These are phyloP conservation scores for Phytopythium montanum DNA, from an alignment of 352 stramenopile species.

Conservation along the genomic window DNA sequence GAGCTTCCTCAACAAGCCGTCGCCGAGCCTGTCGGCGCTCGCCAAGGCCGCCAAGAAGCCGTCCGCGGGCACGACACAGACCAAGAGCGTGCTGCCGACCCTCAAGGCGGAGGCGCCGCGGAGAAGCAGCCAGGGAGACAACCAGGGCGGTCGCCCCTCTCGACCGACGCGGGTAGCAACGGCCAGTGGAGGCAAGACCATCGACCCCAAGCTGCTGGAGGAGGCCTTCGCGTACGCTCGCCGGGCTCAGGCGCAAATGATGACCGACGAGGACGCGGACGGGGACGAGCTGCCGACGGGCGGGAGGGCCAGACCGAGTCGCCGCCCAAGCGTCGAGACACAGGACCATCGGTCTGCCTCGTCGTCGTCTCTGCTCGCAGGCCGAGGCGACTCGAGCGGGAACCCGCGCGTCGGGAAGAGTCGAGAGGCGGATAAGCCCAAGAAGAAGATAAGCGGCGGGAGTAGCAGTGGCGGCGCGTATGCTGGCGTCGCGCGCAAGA, in stretches of 20 bases:
- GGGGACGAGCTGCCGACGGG: constrained; percentile 18
- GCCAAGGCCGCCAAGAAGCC: constrained; percentile 30
- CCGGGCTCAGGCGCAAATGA: constrained; percentile 36
- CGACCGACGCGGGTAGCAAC: constrained; percentile 16
- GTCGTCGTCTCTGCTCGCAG: neutral
- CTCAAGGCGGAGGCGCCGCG: constrained; percentile 24
- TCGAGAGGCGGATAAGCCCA: constrained; percentile 2
- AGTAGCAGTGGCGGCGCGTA: neutral
- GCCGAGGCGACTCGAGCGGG: neutral
- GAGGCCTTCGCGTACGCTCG: constrained; percentile 75
- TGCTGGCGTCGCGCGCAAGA: constrained; percentile 23
- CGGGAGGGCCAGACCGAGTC: neutral
- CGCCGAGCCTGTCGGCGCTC: constrained; percentile 44
- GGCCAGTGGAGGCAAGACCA: constrained; percentile 21
- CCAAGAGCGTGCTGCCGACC: constrained; percentile 34
- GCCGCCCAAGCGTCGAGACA: neutral
- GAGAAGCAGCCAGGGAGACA: constrained; percentile 30
- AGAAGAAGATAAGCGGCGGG: constrained; percentile 2
- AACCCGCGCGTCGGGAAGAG: neutral
- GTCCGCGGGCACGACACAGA: constrained; percentile 23
- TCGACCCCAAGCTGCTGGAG: constrained; percentile 67
- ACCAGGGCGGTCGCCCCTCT: constrained; percentile 14
- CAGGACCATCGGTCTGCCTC: neutral
- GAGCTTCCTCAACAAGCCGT: constrained; percentile 68
- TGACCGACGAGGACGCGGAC: constrained; percentile 37